phyloP scores from a whole-genome alignment of 257 asterid genomes.

The Orobanche coerulescens region DNA sequence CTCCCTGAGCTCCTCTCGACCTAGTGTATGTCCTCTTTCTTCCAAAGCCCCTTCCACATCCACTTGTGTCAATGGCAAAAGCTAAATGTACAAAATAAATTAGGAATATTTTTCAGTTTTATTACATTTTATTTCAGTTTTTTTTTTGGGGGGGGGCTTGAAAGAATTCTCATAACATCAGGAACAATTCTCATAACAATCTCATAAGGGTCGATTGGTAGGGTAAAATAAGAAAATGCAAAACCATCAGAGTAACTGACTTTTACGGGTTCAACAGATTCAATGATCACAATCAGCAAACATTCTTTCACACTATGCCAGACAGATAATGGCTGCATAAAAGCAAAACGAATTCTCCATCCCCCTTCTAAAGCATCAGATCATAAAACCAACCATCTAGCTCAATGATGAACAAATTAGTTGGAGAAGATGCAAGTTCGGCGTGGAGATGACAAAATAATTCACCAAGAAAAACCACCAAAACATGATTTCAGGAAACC shows the following conservation, averaged over 20 bases:
- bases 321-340: background rate
- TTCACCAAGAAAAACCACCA: background rate
- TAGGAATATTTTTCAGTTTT: background rate
- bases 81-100: conserved; percentile 1
- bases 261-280: background rate
- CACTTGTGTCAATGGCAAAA: background rate
- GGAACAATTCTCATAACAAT: background rate
- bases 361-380: no score
- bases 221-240: background rate
- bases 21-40: conserved; percentile 21
- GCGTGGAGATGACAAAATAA: background rate
- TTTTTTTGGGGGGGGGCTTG: no score
- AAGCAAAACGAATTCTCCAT: no score
- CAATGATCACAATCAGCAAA: background rate
- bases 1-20: conserved; percentile 5
- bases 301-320: background rate
- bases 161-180: no score
- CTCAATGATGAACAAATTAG: no score
- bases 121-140: no score
- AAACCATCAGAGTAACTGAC: background rate
- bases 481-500: conserved; percentile 7
- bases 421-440: no score
- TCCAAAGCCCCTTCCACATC: conserved; percentile 13
- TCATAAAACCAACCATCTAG: no score
- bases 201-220: background rate